Evolutionary conservation across 192 early-diverging fungal genomes (phyloP).

Genomic region (Linnemannia zychae): DNA sequence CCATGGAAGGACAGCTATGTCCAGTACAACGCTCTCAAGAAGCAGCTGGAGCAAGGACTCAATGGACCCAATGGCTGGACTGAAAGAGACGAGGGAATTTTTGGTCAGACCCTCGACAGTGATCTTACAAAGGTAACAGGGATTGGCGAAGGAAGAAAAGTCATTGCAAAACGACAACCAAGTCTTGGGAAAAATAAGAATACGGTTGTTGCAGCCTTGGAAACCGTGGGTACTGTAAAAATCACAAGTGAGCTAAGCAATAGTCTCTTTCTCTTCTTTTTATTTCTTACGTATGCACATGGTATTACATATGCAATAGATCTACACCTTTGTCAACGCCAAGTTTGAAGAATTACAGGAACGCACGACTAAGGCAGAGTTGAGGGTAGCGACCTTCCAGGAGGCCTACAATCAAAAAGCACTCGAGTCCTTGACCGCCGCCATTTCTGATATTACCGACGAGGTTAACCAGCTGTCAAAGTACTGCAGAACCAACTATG

Average conservation of each 20-base stretch:
- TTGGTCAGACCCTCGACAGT: slow-evolving; percentile 90
- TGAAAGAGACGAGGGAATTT: slow-evolving; percentile 89
- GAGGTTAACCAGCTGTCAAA: slow-evolving; percentile 85
- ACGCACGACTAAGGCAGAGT: slow-evolving; percentile 75
- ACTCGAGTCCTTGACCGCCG: slow-evolving; percentile 66
- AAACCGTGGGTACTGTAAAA: not conserved
- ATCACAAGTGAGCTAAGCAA: not conserved
- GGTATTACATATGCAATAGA: slow-evolving; percentile 41
- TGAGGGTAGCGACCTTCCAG: slow-evolving; percentile 61
- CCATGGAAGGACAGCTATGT: slow-evolving; percentile 88
- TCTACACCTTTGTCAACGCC: slow-evolving; percentile 78
- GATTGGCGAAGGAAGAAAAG: not conserved
- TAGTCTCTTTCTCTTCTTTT: slow-evolving; percentile 13
- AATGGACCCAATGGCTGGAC: slow-evolving; percentile 78
- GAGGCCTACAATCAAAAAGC: slow-evolving; percentile 65
- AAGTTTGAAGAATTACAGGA: slow-evolving; percentile 82
- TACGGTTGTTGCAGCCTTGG: not conserved
- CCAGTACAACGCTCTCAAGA: slow-evolving; percentile 89
- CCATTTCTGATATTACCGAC: slow-evolving; percentile 79
- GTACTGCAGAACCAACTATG: slow-evolving; percentile 85
- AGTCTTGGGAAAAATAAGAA: too few relatives aligned
- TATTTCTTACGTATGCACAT: not conserved
- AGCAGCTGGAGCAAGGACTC: slow-evolving; percentile 78
- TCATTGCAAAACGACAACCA: not conserved
- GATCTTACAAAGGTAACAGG: slow-evolving; percentile 92